Percentiles rank a stretch among this genome's conserved stretches.
phyloP scores from a whole-genome alignment of 805 yeast species.

The Yarrowia deformans region DNA sequence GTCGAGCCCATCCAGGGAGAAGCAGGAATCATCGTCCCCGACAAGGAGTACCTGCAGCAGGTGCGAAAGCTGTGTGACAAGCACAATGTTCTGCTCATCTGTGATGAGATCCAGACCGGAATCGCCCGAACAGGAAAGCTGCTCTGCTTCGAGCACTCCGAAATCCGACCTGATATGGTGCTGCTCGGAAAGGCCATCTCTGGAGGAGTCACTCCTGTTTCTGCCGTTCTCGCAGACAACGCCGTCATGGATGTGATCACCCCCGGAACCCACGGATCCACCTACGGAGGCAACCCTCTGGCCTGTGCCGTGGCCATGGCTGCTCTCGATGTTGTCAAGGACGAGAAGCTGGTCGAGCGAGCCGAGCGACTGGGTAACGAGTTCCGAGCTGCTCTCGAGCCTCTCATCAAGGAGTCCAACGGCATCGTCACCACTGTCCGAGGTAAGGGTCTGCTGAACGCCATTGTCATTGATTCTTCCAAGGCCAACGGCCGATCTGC shows the following conservation, averaged over 20 bases:
- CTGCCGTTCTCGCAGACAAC: constrained; percentile 87
- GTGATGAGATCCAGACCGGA: constrained; percentile 98
- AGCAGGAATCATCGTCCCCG: constrained; percentile 97
- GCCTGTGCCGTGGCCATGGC: constrained; percentile 93
- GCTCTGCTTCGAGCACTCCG: constrained; percentile 87
- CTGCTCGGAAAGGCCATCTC: constrained; percentile 93
- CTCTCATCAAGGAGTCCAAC: constrained; percentile 47
- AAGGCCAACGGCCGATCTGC: constrained; percentile 90
- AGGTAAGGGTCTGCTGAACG: constrained; percentile 87
- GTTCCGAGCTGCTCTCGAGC: constrained; percentile 59
- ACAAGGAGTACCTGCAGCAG: constrained; percentile 73
- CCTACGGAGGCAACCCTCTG: constrained; percentile 97
- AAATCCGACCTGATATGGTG: constrained; percentile 86
- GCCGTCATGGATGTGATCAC: constrained; percentile 88
- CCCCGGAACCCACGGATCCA: constrained; percentile 97
- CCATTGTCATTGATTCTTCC: constrained; percentile 85
- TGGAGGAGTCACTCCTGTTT: constrained; percentile 93
- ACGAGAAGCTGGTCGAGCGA: constrained; percentile 84
- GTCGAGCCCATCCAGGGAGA: constrained; percentile 98
- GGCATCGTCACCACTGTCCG: constrained; percentile 69
- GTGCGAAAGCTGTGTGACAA: constrained; percentile 79
- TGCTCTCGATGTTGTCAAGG: constrained; percentile 86
- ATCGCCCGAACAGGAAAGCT: constrained; percentile 96
- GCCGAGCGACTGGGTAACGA: constrained; percentile 73
- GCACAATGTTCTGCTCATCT: constrained; percentile 86